Evolutionary conservation across 306 rosid species (phyloP), one percentile per base, ranked within the genome.

Genomic region (Rosa rugosa): DNA sequence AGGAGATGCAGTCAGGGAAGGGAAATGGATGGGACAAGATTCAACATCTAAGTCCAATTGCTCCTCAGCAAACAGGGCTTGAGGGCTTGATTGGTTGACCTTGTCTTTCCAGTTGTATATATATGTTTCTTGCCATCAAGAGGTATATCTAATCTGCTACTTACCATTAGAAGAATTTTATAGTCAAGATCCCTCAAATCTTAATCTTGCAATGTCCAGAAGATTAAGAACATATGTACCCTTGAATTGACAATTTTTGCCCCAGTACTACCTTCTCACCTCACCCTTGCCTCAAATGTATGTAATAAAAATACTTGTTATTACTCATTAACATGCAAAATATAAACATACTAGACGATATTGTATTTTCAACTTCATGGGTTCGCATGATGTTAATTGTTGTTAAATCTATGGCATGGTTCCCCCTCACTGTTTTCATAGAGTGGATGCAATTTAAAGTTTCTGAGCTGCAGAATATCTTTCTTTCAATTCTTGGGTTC

Each of bases 11-110:
- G 65, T 47, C 75, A 8, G 89, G 71, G 71, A 69, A 76, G 76
- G 86, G 83, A 72, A 83, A 70, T 82, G 81, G 80, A 67, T 86
- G 75, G 86, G 88, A 83, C 64, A 87, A 84, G 78, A 80, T 65
- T 83, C 91, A 84, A 25, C 79, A 80, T 51, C 60, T 86, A 79
- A 88, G 82, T 74, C 76, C 75, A 80, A 88, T 92, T 73, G 79
- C 97, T 75, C 85, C 97, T 36, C 90, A 89, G 81, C 90, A 88
- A 77, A 84, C 89, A 91, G 94, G 87, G 80, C 88, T 90, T 73
- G 72, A 80, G 60, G 60, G 69, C 46, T 56, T 77, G 76, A 80
- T 64, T 67, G 80, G 71, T 13, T 86, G 84, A 86, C 74, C 83
- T 72, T 74, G 13, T 69, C 85, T 70, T 75, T 56, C 49, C 84